Evolutionary conservation across 768 basidiomycete species (phyloP).

Genomic region (Collybia nuda): DNA sequence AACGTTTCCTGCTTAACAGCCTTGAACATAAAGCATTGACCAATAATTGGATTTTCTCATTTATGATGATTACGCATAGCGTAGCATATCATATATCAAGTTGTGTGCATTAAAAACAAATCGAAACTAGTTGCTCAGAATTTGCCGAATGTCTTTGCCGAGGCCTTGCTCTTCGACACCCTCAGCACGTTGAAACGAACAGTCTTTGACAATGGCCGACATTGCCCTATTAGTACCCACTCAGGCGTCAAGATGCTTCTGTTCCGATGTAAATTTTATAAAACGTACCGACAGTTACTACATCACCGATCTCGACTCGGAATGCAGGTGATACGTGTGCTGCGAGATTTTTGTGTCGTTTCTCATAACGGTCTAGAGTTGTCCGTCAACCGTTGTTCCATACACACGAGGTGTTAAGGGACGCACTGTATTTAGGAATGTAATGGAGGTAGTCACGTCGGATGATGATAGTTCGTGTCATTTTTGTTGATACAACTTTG

Average conservation of each 20-base stretch:
- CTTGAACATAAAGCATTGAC: no score
- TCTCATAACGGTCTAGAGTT: slow-evolving; percentile 89
- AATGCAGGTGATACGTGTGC: slow-evolving; percentile 97
- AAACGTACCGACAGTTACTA: slow-evolving; percentile 88
- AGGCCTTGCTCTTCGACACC: slow-evolving; percentile 90
- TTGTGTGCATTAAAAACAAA: slow-evolving; percentile 26
- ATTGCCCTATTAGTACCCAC: slow-evolving; percentile 68
- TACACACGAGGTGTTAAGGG: not conserved
- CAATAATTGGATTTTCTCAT: not conserved
- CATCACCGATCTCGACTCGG: slow-evolving; percentile 94
- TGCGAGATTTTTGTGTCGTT: slow-evolving; percentile 97
- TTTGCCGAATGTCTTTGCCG: slow-evolving; percentile 91
- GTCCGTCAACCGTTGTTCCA: slow-evolving; percentile 4
- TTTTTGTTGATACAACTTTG: slow-evolving; percentile 97
- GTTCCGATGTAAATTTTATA: not conserved
- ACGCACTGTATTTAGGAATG: slow-evolving; percentile 97
- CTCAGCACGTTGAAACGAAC: slow-evolving; percentile 99
- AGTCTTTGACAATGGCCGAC: slow-evolving; percentile 98
- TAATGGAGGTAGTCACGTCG: slow-evolving; percentile 94
- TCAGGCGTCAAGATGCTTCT: not conserved
- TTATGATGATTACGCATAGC: not conserved
- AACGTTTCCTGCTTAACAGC: not conserved
- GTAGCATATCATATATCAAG: slow-evolving; percentile 20
- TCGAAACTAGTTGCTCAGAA: slow-evolving; percentile 50
- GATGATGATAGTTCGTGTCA: slow-evolving; percentile 98